Conservation (phyloP, 805 yeast genomes). For the Novakomyces olei region DNA sequence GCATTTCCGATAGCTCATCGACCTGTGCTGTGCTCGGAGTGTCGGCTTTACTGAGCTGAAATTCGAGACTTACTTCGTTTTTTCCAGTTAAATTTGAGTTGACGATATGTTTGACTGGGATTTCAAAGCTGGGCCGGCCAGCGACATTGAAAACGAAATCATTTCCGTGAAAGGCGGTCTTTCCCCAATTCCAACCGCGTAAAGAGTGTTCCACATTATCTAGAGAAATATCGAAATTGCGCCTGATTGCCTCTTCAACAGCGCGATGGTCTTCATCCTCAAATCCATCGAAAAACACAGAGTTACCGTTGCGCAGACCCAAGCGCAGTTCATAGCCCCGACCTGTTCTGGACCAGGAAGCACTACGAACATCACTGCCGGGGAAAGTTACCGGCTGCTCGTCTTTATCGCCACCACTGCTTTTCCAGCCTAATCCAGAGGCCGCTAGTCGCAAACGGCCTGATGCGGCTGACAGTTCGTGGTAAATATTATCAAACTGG, state of each 20-base stretch:
- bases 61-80: constrained; percentile 80
- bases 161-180: constrained; percentile 72
- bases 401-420: constrained; percentile 17
- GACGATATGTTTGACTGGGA: constrained; percentile 58
- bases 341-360: constrained; percentile 82
- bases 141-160: constrained; percentile 71
- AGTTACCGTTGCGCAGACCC: constrained; percentile 74
- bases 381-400: constrained; percentile 13
- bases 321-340: constrained; percentile 77
- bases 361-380: constrained; percentile 71
- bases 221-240: constrained; percentile 47
- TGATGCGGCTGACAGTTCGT: constrained; percentile 59
- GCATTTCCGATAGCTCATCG: constrained; percentile 86
- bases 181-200: constrained; percentile 99
- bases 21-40: constrained; percentile 36
- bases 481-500: constrained; percentile 76
- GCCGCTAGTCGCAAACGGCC: constrained; percentile 91
- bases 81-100: constrained; percentile 81
- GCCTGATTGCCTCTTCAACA: constrained; percentile 62
- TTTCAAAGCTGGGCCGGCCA: constrained; percentile 75
- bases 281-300: constrained; percentile 76
- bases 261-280: constrained; percentile 61
- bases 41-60: constrained; percentile 34
- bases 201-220: constrained; percentile 79
- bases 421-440: constrained; percentile 97